Evolutionary conservation across 1,139 yeast species (phyloP), one percentile per base, ranked within the genome.

Genomic region (Yamadazyma oceani): DNA sequence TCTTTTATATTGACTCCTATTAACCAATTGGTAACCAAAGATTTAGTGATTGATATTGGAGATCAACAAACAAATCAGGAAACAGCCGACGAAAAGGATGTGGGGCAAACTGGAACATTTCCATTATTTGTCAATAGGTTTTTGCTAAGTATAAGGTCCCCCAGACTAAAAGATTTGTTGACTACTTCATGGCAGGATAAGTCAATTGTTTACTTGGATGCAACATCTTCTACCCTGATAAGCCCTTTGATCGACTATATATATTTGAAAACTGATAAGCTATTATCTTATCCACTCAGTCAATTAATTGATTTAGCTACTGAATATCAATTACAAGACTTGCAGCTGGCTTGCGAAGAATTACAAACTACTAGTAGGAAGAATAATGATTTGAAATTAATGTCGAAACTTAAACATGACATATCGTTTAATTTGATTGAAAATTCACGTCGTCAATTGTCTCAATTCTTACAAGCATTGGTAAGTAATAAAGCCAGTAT

Each of bases 401-500:
- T 55, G 32, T 59, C 80, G 2, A 69, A 66, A 40, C 41, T 69
- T 10, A 73, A 72, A 49, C 73, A 73, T 39, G 69, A 70, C 17
- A 61, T 64, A 29, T 75, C 79, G 26, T 59, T 62, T 23, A 57
- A 54, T 30, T 65, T 75, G 40, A 72, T 75, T 17, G 76, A 73
- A 40, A 55, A 53, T 14, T 82, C 83, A 1, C 61, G 81, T 39
- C 44, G 46, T 1, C 75, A 78, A 39, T 53, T 81, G 46, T 55
- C 59, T 26, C 14, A 33, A 0, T 73, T 79, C 45, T 70, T 79
- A 10, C 44, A 53, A 2, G 41, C 58, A 15, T 66, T 82, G 3
- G 48, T 80, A n/a, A 58, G 51, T 2, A 48, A 52, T 19, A 51
- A 43, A 17, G 17, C 55, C 2, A 35, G 27, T 1, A 43, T 50